A percentile compares a stretch with the other conserved stretches of the same genome.
phyloP scores from a whole-genome alignment of 176 grass and related monocot genomes.

The Carex parvula region DNA sequence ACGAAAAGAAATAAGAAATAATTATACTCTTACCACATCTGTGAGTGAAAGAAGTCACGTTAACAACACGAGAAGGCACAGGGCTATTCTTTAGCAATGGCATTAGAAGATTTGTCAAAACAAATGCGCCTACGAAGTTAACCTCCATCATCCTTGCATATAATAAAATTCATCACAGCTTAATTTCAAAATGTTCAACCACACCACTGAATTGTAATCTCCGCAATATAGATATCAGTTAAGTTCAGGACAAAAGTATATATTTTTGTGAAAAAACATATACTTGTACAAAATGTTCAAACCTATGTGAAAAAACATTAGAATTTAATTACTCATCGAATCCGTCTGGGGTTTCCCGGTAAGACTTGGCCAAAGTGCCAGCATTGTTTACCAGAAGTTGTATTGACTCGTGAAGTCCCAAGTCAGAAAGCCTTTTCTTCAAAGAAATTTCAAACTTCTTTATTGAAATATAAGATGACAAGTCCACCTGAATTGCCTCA shows the following conservation, averaged over 20 bases:
- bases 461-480: constrained; percentile 74
- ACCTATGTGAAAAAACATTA: constrained; percentile 14
- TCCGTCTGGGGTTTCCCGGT: constrained; percentile 52
- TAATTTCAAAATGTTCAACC: background rate
- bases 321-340: constrained; percentile 62
- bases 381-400: constrained; percentile 95
- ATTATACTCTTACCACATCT: constrained; percentile 59
- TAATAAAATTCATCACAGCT: background rate
- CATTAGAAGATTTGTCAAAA: constrained; percentile 62
- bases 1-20: background rate
- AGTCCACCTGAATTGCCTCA: constrained; percentile 55
- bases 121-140: constrained; percentile 87
- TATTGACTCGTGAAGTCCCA: constrained; percentile 46
- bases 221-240: background rate
- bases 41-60: constrained; percentile 94
- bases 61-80: constrained; percentile 61
- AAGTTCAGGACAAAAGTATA: background rate
- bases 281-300: background rate
- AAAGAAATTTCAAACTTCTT: constrained; percentile 56
- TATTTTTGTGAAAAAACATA: constrained; percentile 10
- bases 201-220: background rate
- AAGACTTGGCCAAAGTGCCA: constrained; percentile 74
- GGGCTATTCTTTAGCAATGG: constrained; percentile 78
- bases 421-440: constrained; percentile 54
- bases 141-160: constrained; percentile 70